Evolutionary conservation across 2,329 filamentous ascomycete species (phyloP), one percentile per base, ranked within the genome.

Genomic region (Penicillium sp.): DNA sequence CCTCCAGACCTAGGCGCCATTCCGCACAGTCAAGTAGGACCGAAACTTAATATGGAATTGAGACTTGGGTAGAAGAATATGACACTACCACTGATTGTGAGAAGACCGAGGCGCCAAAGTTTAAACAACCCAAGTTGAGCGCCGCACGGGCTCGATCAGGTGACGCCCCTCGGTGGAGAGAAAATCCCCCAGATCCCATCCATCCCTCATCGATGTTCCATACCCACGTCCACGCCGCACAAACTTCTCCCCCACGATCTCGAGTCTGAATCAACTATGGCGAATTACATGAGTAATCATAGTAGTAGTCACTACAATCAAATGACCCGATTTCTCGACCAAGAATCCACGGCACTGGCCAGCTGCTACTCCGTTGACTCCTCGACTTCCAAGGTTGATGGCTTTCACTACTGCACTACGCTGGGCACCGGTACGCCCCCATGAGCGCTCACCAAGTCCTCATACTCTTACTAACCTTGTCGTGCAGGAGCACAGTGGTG

Each of bases 391-490:
- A 82, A 80, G 70, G 82, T 96, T 67, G 86, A 87, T 74, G 89
- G 89, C 73, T 88, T 94, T 79, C 91, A 96, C 81, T 96, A 95
- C 86, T 95, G 89, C 85, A 92, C 91, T 90, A 92, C 90, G 80
- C 84, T 86, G 84, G 88, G 85, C 79, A 83, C 87, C 83, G 89
- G 86, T 88, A 81, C 55, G 82, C 74, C 48, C 41, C 17, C 48
- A n/a, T n/a, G n/a, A n/a, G n/a, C n/a, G n/a, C n/a, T n/a, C n/a
- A n/a, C n/a, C n/a, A n/a, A n/a, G n/a, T 30, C 17, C 10, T 18
- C 21, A 20, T 36, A 10, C 24, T 10, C 26, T 23, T 49, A 41
- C 54, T 61, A 15, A 49, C 24, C 5, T n/a, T 42, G 0, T 23
- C 12, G 13, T 49, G 46, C 69, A 87, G 87, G 88, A 85, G 86